Evolutionary conservation across 805 yeast genomes (phyloP), one percentile per base, ranked within the genome.

Genomic region (Starmerella bacillaris): DNA sequence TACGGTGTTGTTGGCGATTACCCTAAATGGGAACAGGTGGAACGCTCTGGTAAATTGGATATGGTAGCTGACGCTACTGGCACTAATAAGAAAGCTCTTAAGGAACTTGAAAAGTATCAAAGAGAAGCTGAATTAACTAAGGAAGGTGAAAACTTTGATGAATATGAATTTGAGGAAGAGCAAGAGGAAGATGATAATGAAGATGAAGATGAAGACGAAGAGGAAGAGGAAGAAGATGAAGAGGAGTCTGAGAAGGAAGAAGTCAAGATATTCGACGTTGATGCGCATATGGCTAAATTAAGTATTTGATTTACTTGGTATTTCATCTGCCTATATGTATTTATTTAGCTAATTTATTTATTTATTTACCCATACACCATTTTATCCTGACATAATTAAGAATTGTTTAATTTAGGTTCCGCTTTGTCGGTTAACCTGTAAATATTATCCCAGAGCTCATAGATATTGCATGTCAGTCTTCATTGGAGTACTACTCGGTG

Each of bases 31-130:
- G 60, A 62, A 26, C 94, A 86, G 51, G 74, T 86, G 4, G 41
- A 61, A 40, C 67, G 95, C 52, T 58, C 56, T 5, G 76, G 68
- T 29, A 68, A 68, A 39, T 64, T 89, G 45, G 99, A 89, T 58
- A 66, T 72, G n/a, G 71, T 74, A 43, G 92, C 89, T 2, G 75
- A 77, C 48, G 98, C 98, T 1, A 80, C 94, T 1, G 99, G 99
- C 1, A 82, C 67, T 38, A 38, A 44, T 24, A 34, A 31, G 27
- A 69, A 68, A 51, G 66, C 65, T 45, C 59, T 65, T 15, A 64
- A 67, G 48, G 84, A 77, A 36, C 63, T 83, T 47, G 94, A 83
- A 53, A 65, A 62, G 27, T 94, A 93, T 2, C 72, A 83, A 34
- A 65, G 55, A 14, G 50, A 46, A 14, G 53, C 47, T 4, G 46